Evolutionary conservation across 108 stramenopile genomes (phyloP), one percentile per base, ranked within the genome.

Genomic region (Chaetoceros muelleri): DNA sequence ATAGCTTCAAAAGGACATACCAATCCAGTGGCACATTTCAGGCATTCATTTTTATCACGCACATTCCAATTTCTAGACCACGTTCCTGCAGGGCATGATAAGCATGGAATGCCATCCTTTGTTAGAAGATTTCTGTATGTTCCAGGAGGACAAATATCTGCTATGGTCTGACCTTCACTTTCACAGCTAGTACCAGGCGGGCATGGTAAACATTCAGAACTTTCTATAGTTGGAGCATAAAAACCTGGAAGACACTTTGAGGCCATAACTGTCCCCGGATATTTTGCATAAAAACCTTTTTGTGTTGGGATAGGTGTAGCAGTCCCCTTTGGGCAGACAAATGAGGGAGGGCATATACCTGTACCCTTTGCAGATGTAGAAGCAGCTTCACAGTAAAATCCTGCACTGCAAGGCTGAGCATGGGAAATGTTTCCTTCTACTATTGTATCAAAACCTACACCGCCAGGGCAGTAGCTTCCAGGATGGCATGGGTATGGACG

Each of bases 1-100:
- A 85, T 86, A 2, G 82, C 86, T 28, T 93, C 86, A 3, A 78
- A 52, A 2, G 82, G 67, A 59, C 88, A 90, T 10, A 90, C 82
- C 8, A 72, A 65, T 7, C 91, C 91, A 16, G 87, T 73, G 0
- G 91, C 78, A 57, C 87, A 90, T 28, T 74, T 51, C 13, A 48
- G 79, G 60, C 91, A 93, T 60, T 90, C 85, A 0, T 81, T 81
- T 45, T 63, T 66, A 48, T 90, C 86, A 52, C 91, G 64, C 47
- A 93, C 62, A 28, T 84, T 80, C 83, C 86, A 93, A 63, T 93
- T 88, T 57, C 90, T 93, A 47, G 78, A 80, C 91, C 91, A 93
- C 2, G 79, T 83, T 2, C 89, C 87, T 62, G 75, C 66, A 22
- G 77, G 73, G 48, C 81, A 88, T 13, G 69, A 46, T 1, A 40